A percentile compares a stretch with the other conserved stretches of the same genome.
Conservation (phyloP, 78 protist genomes). For the Dictyostelium firmibasis region DNA sequence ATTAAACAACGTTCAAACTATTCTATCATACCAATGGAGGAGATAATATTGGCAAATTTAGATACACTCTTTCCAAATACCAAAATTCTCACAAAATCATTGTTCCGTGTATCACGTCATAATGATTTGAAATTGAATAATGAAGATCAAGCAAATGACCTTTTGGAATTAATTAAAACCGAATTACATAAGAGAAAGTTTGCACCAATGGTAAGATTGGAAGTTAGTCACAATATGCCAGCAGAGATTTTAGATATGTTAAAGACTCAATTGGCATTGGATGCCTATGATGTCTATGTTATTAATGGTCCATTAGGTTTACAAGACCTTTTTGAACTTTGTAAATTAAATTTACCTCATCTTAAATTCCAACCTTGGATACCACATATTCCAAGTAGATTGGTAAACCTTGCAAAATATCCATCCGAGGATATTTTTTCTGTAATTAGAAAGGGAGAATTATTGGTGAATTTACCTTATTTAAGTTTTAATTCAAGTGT, state of each 20-base stretch:
- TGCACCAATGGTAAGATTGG: constrained; percentile 76
- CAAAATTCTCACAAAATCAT: constrained; percentile 9
- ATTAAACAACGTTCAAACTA: constrained; percentile 57
- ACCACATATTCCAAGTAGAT: constrained; percentile 57
- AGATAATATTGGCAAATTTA: constrained; percentile 52
- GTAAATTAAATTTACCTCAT: constrained; percentile 60
- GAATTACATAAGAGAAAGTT: constrained; percentile 63
- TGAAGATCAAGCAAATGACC: constrained; percentile 72
- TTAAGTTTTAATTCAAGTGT: constrained; percentile 50
- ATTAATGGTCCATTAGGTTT: constrained; percentile 70
- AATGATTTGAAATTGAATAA: constrained; percentile 24
- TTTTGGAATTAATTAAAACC: constrained; percentile 60
- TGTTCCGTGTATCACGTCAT: constrained; percentile 76
- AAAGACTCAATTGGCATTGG: constrained; percentile 32
- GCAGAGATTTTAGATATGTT: constrained; percentile 63
- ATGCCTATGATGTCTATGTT: constrained; percentile 31
- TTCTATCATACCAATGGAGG: constrained; percentile 55
- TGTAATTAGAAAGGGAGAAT: constrained; percentile 59
- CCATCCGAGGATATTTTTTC: constrained; percentile 37
- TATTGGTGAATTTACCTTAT: constrained; percentile 49
- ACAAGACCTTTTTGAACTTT: constrained; percentile 52
- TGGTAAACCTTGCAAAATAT: background rate
- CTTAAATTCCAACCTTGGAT: constrained; percentile 69
- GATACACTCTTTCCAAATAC: constrained; percentile 67
- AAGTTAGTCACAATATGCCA: constrained; percentile 40